Base-by-base conservation (phyloP, 2,329 filamentous ascomycete species). In the Cryphonectria radicalis region DNA sequence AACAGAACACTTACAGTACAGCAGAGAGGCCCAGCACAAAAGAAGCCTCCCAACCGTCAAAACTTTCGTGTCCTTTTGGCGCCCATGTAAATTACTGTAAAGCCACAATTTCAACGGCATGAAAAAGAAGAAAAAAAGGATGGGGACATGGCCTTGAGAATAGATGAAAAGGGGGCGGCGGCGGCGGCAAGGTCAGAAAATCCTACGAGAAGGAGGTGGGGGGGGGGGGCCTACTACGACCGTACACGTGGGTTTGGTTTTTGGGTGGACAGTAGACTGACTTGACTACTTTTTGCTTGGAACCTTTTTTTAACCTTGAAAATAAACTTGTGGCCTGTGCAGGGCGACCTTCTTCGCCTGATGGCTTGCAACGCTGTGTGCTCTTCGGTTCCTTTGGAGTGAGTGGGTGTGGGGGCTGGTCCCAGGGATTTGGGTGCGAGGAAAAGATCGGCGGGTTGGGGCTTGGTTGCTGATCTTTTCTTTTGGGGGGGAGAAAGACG, bases 321-420 rank as follows among this genome's bases (percentile, higher is more conserved):
- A 59, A 32, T 59, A 59, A 59, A 59, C 55, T 59, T 59, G 13
- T 59, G 55, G 55, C 3, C 28, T 32, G 55, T 32, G 55, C 55
- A 59, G 55, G 25, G 2, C 25, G 17, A 19, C 25, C n/a, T n/a
- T n/a, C 55, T 17, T 50, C 19, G 28, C 28, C 46, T n/a, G 19
- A 22, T 50, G 46, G 25, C 28, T 13, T 32, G 55, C 25, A 32
- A 59, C 14, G 55, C 55, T 19, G 25, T 7, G 55, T 7, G 55
- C 4, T 13, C 13, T 19, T 32, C 28, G 46, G 46, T 28, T 32
- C 19, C 28, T 14, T n/a, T 22, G 43, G 28, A 32, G 28, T 32
- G 43, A 19, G 43, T 46, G n/a, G 6, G 53, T 40, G 53, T 13
- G 55, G 55, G 55, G 25, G 13, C 55, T 7, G 55, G 25, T 32